phyloP scores from a whole-genome alignment of 805 yeast species.

The Metschnikowia kofuensis region DNA sequence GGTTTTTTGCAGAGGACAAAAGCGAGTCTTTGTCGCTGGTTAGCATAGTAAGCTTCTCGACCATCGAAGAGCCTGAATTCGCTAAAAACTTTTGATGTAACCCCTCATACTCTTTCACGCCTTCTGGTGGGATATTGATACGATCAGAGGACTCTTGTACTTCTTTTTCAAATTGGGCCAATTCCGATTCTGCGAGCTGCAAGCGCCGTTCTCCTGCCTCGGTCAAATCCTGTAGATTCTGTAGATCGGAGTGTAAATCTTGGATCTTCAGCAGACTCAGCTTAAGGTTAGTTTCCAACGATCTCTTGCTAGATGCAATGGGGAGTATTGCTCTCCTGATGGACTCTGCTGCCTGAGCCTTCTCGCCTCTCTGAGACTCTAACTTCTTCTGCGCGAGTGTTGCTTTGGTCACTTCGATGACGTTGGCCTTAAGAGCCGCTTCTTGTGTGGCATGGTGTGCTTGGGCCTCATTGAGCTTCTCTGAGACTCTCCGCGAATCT shows the following conservation, averaged over 20 bases:
- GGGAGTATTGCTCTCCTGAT: slow-evolving; percentile 57
- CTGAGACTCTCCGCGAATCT: slow-evolving; percentile 17
- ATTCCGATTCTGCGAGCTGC: slow-evolving; percentile 34
- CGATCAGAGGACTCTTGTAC: slow-evolving; percentile 16
- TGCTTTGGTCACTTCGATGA: slow-evolving; percentile 46
- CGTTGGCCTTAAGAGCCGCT: slow-evolving; percentile 22
- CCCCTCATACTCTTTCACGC: slow-evolving; percentile 53
- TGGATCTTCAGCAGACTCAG: slow-evolving; percentile 47
- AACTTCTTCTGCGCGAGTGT: slow-evolving; percentile 41
- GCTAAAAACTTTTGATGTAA: slow-evolving; percentile 57
- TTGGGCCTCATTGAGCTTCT: slow-evolving; percentile 19
- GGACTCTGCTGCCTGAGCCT: slow-evolving; percentile 40
- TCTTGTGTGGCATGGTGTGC: slow-evolving; percentile 26
- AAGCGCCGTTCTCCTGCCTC: slow-evolving; percentile 46
- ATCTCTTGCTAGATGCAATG: slow-evolving; percentile 51
- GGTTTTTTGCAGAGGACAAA: slow-evolving; percentile 23
- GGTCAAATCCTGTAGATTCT: slow-evolving; percentile 42
- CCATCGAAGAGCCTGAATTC: slow-evolving; percentile 54
- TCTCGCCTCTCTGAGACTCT: slow-evolving; percentile 35
- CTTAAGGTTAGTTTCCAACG: slow-evolving; percentile 45
- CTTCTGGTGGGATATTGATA: slow-evolving; percentile 45
- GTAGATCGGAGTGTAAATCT: slow-evolving; percentile 50
- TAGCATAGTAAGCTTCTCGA: slow-evolving; percentile 45
- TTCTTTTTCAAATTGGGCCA: slow-evolving; percentile 30
- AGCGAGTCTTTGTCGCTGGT: slow-evolving; percentile 45